These are phyloP conservation scores for Populus hybrid DNA, from an alignment of 441 rosid species.

Conservation along the genomic window DNA sequence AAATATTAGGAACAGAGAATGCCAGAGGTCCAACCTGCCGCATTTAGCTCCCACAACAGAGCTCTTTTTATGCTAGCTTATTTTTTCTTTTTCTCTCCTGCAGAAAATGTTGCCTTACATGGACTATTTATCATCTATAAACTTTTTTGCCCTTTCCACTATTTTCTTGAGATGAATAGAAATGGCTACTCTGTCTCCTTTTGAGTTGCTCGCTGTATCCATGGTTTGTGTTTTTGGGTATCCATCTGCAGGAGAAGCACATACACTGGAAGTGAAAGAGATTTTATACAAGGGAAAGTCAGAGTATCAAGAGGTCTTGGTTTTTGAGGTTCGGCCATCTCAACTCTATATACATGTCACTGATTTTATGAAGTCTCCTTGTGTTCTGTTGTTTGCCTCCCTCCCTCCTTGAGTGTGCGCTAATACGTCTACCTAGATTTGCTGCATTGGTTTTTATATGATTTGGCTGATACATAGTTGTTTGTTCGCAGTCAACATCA, in stretches of 20 bases:
- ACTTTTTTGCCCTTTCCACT: not conserved
- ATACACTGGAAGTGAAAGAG: constrained; percentile 76
- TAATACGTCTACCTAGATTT: not conserved
- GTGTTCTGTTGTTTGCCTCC: no score
- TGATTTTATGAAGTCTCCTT: not conserved
- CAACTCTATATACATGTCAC: not conserved
- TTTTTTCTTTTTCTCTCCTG: not conserved
- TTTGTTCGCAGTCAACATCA: constrained; percentile 62
- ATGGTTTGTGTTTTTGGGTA: not conserved
- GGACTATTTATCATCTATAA: not conserved
- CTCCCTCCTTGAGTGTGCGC: not conserved
- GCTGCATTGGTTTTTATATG: not conserved
- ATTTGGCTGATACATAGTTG: not conserved
- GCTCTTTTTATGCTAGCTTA: not conserved
- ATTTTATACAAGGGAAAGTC: constrained; percentile 70
- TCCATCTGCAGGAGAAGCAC: constrained; percentile 78
- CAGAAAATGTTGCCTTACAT: not conserved
- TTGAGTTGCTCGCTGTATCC: not conserved
- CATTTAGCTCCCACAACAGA: not conserved
- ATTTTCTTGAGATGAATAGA: not conserved
- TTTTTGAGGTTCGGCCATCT: constrained; percentile 62
- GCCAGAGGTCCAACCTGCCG: not conserved
- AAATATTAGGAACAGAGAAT: not conserved
- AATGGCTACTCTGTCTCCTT: not conserved
- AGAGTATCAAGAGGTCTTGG: constrained; percentile 84